A percentile compares a stretch with the other conserved stretches of the same genome.
These are phyloP conservation scores for Sphagnum tenellum DNA, from an alignment of 225 moss, liverwort and hornwort species.

Conservation along the genomic window DNA sequence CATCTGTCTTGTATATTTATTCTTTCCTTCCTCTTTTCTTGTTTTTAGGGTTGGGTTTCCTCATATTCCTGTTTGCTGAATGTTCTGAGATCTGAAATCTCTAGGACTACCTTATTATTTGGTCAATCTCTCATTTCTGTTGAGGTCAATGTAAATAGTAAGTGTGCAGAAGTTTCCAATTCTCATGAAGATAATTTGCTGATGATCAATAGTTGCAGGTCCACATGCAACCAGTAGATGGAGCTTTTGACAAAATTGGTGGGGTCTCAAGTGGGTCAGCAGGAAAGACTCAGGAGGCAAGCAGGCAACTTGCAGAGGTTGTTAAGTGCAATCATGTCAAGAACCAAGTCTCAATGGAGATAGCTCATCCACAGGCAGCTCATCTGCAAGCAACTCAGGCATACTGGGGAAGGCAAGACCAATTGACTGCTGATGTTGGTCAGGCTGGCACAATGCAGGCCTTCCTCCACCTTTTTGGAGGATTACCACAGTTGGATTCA, in stretches of 20 bases:
- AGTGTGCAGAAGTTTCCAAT: too few relatives aligned
- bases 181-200: too few relatives aligned
- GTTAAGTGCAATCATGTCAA: background rate
- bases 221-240: background rate
- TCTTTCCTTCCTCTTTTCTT: too few relatives aligned
- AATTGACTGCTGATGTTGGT: background rate
- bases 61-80: too few relatives aligned
- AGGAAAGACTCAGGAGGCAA: background rate
- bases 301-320: background rate
- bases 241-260: background rate
- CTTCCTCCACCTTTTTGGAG: constrained; percentile 3
- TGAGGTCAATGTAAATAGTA: too few relatives aligned
- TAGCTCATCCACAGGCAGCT: background rate
- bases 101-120: too few relatives aligned
- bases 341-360: background rate
- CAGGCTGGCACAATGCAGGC: background rate
- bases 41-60: too few relatives aligned
- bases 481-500: background rate
- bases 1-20: too few relatives aligned
- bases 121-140: too few relatives aligned
- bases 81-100: too few relatives aligned
- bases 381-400: too few relatives aligned
- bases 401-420: background rate
- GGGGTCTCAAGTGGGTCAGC: background rate
- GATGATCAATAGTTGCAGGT: too few relatives aligned